These are phyloP conservation scores for Xylaria sp. DNA, from an alignment of 2,329 filamentous ascomycete genomes.

Conservation along the genomic window DNA sequence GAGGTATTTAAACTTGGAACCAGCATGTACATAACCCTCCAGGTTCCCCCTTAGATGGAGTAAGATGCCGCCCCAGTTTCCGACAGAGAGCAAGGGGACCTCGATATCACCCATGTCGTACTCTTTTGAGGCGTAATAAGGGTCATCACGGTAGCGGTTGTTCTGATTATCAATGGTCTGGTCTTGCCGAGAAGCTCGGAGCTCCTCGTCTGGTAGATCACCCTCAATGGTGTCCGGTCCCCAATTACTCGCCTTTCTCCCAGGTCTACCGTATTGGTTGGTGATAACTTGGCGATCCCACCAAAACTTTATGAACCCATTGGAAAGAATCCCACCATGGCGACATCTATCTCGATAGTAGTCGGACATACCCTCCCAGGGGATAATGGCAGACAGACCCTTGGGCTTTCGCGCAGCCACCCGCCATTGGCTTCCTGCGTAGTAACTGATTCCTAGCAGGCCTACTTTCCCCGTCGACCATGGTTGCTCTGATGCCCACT, in stretches of 20 bases:
- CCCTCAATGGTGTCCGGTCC: slow-evolving; percentile 65
- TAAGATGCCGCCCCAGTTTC: slow-evolving; percentile 76
- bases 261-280: slow-evolving; percentile 69
- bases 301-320: slow-evolving; percentile 70
- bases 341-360: slow-evolving; percentile 67
- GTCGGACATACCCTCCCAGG: slow-evolving; percentile 65
- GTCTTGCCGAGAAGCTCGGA: slow-evolving; percentile 53
- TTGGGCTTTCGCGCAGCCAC: slow-evolving; percentile 59
- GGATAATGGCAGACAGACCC: slow-evolving; percentile 59
- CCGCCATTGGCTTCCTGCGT: slow-evolving; percentile 60
- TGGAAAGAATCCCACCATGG: slow-evolving; percentile 70
- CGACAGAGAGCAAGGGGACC: slow-evolving; percentile 73
- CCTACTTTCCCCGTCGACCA: slow-evolving; percentile 62
- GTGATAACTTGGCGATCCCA: slow-evolving; percentile 73
- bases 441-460: slow-evolving; percentile 60
- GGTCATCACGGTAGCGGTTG: slow-evolving; percentile 68
- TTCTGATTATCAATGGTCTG: slow-evolving; percentile 58
- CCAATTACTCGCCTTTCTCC: slow-evolving; percentile 8
- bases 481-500: slow-evolving; percentile 59
- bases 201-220: slow-evolving; percentile 63
- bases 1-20: slow-evolving; percentile 74
- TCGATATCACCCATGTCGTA: slow-evolving; percentile 73
- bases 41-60: slow-evolving; percentile 76
- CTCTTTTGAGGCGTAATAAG: slow-evolving; percentile 73
- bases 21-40: slow-evolving; percentile 70